A percentile compares a stretch with the other conserved stretches of the same genome.
Conservation (phyloP, 305 asterid species). For the Lippia alba region DNA sequence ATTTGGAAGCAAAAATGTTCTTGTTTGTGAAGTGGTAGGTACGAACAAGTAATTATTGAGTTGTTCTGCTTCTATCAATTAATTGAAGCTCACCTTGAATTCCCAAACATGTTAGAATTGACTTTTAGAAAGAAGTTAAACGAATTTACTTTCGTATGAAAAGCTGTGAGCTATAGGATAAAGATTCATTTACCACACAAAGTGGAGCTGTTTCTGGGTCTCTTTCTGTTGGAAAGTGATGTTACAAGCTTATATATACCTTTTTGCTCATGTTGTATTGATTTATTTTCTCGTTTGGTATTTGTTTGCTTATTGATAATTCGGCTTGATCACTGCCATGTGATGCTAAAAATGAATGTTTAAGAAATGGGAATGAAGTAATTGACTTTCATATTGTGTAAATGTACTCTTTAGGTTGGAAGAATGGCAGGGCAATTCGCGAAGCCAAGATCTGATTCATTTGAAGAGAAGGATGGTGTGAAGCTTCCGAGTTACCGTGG, state of each 20-base stretch:
- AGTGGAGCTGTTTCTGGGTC: neutral
- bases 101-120: neutral
- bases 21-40: constrained; percentile 15
- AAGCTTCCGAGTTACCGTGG: constrained; percentile 93
- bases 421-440: constrained; percentile 98
- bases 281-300: neutral
- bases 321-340: neutral
- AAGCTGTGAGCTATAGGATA: neutral
- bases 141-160: neutral
- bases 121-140: neutral
- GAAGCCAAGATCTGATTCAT: constrained; percentile 82
- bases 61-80: neutral
- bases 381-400: constrained; percentile 16
- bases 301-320: neutral
- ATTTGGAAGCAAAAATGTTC: neutral
- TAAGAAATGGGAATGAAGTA: constrained; percentile 2
- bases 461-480: constrained; percentile 84
- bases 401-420: constrained; percentile 63
- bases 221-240: neutral
- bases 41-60: constrained; percentile 1
- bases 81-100: neutral
- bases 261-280: neutral
- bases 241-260: neutral
- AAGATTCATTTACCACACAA: neutral
- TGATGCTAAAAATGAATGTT: neutral